Evolutionary conservation across 148 eudicot genomes (phyloP).

Genomic region (Suaeda aralocaspica): DNA sequence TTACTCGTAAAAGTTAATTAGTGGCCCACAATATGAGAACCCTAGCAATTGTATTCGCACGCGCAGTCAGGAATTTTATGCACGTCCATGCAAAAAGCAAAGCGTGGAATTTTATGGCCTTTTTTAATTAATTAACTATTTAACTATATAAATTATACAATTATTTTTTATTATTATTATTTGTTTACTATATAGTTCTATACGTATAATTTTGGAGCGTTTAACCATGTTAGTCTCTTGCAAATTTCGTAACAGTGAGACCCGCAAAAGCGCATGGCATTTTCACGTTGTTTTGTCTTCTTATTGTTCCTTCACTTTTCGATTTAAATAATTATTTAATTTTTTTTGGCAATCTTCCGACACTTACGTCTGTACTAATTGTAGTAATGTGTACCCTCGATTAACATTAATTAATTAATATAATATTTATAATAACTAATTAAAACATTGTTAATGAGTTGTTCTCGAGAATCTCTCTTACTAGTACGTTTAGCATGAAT

Average conservation of each 20-base stretch:
- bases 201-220: too few relatives aligned
- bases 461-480: neutral
- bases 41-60: conserved; percentile 4
- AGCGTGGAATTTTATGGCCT: conserved; percentile 25
- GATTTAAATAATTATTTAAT: neutral
- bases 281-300: conserved; percentile 23
- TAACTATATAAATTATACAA: neutral
- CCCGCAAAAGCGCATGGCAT: conserved; percentile 21
- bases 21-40: conserved; percentile 9
- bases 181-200: too few relatives aligned
- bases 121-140: neutral
- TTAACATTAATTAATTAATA: neutral
- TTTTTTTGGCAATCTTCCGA: neutral
- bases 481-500: conserved; percentile 3
- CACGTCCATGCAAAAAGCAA: conserved; percentile 27
- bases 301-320: conserved; percentile 12
- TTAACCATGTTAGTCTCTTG: neutral
- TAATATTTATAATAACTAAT: too few relatives aligned
- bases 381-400: neutral
- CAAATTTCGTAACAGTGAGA: neutral
- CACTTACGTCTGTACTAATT: neutral
- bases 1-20: too few relatives aligned
- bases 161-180: neutral
- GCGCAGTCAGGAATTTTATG: conserved; percentile 17
- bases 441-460: too few relatives aligned